Percentiles rank a stretch among this genome's conserved stretches.
Conservation (phyloP, 2,329 filamentous ascomycete species). For the Sporothrix pallida region DNA sequence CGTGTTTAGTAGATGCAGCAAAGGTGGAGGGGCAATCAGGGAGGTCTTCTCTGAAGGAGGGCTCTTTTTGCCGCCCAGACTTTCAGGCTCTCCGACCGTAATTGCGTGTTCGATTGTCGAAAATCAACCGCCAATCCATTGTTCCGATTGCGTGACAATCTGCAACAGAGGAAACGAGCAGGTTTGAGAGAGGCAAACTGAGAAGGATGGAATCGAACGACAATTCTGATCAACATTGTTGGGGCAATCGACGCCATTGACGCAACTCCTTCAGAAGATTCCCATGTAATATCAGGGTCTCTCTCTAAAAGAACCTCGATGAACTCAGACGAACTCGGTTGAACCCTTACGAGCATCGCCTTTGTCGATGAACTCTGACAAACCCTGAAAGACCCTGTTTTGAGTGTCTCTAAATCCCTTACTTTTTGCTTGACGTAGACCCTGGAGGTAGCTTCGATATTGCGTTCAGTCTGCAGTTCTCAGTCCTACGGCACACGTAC, state of each 20-base stretch:
- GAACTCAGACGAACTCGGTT: not conserved
- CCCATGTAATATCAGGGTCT: not conserved
- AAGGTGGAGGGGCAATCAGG: conserved; percentile 7
- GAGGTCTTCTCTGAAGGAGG: too few species aligned
- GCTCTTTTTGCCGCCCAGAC: not conserved
- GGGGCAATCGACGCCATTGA: not conserved
- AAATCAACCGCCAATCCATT: not conserved
- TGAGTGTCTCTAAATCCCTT: not conserved
- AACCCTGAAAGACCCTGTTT: conserved; percentile 8
- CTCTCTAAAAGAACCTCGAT: not conserved
- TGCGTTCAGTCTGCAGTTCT: not conserved
- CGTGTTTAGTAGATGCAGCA: not conserved
- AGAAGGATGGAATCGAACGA: not conserved
- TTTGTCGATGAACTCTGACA: not conserved
- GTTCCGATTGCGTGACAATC: conserved; percentile 15
- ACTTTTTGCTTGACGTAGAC: conserved; percentile 5
- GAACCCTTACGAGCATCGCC: not conserved
- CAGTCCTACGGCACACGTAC: not conserved
- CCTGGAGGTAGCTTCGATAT: not conserved
- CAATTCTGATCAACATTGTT: not conserved
- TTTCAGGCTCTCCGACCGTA: too few species aligned
- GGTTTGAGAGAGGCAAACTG: not conserved
- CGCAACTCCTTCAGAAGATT: not conserved
- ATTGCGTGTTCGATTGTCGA: not conserved
- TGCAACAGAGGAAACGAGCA: not conserved